phyloP scores from a whole-genome alignment of 129 eudicot species.

The Gnaphalium uliginosum region DNA sequence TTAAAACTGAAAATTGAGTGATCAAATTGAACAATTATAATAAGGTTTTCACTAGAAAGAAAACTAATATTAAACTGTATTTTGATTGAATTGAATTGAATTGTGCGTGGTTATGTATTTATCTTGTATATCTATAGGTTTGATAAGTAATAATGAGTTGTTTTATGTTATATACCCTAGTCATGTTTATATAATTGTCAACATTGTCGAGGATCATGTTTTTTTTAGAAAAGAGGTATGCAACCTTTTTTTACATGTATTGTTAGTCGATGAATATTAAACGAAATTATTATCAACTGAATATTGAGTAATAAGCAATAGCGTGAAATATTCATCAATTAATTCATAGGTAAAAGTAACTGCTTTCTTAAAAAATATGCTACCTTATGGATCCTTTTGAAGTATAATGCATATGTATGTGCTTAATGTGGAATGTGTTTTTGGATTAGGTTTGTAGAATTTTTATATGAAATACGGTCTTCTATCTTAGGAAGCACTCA shows the following conservation, averaged over 20 bases:
- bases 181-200: neutral
- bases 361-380: no score
- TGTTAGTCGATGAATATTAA: no score
- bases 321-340: no score
- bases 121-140: neutral
- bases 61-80: neutral
- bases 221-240: no score
- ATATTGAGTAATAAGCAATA: no score
- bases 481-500: neutral
- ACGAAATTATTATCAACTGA: no score
- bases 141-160: neutral
- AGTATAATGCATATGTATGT: neutral
- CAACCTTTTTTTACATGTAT: no score
- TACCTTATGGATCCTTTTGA: no score
- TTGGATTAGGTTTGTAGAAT: constrained; percentile 9
- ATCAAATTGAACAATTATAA: constrained; percentile 4
- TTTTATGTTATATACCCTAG: no score
- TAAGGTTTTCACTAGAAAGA: constrained; percentile 6
- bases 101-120: constrained; percentile 12
- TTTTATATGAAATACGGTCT: neutral
- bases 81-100: neutral
- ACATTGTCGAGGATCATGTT: neutral
- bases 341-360: no score
- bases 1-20: neutral
- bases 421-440: constrained; percentile 7